phyloP scores from a whole-genome alignment of 1,139 yeast species.

The Geotrichum citri-aurantii region DNA sequence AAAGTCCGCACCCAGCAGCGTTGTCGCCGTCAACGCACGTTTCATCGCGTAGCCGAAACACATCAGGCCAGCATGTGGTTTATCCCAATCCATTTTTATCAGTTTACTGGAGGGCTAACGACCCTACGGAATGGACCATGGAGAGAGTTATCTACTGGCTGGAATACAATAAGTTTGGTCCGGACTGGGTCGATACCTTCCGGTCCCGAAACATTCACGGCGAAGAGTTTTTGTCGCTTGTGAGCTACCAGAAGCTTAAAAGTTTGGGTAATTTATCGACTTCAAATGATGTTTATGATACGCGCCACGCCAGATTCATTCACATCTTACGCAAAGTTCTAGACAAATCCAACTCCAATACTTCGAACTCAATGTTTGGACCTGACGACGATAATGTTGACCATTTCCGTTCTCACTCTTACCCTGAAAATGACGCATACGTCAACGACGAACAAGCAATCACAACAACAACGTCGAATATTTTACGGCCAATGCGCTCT shows the following conservation, averaged over 20 bases:
- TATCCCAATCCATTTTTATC: slow-evolving; percentile 20
- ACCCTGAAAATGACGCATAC: slow-evolving; percentile 1
- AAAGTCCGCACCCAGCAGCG: slow-evolving; percentile 3
- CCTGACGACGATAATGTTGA: neutral
- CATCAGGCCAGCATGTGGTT: slow-evolving; percentile 20
- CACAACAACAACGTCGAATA: neutral
- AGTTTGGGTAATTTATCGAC: slow-evolving; percentile 38
- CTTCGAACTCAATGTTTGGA: slow-evolving; percentile 8
- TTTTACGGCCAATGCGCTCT: slow-evolving; percentile 9
- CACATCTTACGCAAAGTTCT: slow-evolving; percentile 47
- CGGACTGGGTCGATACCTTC: slow-evolving; percentile 66
- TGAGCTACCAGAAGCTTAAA: slow-evolving; percentile 57
- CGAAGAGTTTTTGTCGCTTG: slow-evolving; percentile 57
- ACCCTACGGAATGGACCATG: slow-evolving; percentile 58
- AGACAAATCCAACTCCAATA: slow-evolving; percentile 33
- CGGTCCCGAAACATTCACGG: slow-evolving; percentile 56
- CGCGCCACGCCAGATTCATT: slow-evolving; percentile 52
- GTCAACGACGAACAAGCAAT: neutral
- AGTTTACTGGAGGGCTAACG: slow-evolving; percentile 31
- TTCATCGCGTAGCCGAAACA: slow-evolving; percentile 17
- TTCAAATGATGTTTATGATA: slow-evolving; percentile 40
- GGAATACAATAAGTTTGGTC: slow-evolving; percentile 58
- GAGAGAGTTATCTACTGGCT: slow-evolving; percentile 66
- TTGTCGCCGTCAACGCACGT: slow-evolving; percentile 17
- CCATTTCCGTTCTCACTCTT: neutral